Evolutionary conservation across 352 stramenopile species (phyloP).

Genomic region (Halophytophthora polymorphica): DNA sequence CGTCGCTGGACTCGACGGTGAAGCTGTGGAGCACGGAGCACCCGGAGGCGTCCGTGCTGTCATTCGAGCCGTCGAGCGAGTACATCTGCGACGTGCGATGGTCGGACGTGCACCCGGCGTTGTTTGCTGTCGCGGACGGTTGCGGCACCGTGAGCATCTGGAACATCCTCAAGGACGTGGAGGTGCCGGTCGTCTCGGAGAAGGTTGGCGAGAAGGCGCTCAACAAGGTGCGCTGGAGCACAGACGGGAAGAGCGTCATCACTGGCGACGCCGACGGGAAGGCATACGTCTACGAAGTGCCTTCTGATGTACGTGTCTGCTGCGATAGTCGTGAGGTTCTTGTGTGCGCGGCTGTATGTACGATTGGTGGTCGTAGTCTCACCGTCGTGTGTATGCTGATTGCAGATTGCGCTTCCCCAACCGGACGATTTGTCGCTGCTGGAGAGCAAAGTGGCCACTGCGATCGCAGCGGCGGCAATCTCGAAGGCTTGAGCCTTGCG

Average conservation of each 20-base stretch:
- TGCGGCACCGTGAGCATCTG: slow-evolving; percentile 72
- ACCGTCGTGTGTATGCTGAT: slow-evolving; percentile 4
- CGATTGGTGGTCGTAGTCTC: slow-evolving; percentile 4
- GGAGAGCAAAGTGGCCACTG: slow-evolving; percentile 63
- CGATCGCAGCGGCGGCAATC: slow-evolving; percentile 38
- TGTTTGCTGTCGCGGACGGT: slow-evolving; percentile 83
- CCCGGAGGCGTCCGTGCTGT: slow-evolving; percentile 62
- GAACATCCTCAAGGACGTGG: slow-evolving; percentile 85
- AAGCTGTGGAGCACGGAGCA: slow-evolving; percentile 86
- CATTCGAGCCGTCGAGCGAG: slow-evolving; percentile 85
- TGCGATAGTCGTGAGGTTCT: not conserved
- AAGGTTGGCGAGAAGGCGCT: slow-evolving; percentile 73
- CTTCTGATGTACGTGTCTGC: slow-evolving; percentile 60
- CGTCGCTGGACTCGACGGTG: slow-evolving; percentile 84
- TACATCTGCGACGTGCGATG: slow-evolving; percentile 88
- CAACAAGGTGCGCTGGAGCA: slow-evolving; percentile 83
- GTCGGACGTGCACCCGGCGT: slow-evolving; percentile 70
- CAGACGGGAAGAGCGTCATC: slow-evolving; percentile 77
- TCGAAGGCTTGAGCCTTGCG: slow-evolving; percentile 36
- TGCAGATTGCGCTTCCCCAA: slow-evolving; percentile 60
- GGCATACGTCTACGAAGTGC: slow-evolving; percentile 77
- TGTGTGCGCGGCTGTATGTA: not conserved
- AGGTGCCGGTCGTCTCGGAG: slow-evolving; percentile 60
- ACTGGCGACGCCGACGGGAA: slow-evolving; percentile 73
- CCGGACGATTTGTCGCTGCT: slow-evolving; percentile 58